These are phyloP conservation scores for Bjerkandera adusta DNA, from an alignment of 1,284 basidiomycete species.

Conservation along the genomic window DNA sequence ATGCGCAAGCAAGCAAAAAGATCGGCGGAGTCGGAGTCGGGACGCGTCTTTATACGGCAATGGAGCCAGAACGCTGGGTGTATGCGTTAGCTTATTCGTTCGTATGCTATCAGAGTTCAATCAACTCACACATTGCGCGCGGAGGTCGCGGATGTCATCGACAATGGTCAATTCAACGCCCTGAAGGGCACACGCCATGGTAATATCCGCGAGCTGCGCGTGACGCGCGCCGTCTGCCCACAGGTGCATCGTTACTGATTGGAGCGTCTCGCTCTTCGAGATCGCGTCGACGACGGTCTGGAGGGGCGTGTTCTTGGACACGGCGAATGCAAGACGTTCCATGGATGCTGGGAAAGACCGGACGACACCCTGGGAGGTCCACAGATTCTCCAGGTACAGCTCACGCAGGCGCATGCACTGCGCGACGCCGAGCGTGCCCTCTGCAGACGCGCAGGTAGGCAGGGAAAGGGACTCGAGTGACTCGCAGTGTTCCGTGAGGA, in stretches of 20 bases:
- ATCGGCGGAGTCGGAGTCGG: too few relatives aligned
- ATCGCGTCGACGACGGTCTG: conserved; percentile 41
- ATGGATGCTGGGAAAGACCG: conserved; percentile 47
- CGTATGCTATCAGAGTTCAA: too few relatives aligned
- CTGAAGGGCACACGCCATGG: conserved; percentile 27
- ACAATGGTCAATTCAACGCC: conserved; percentile 27
- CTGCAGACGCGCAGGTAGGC: conserved; percentile 49
- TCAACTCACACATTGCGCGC: too few relatives aligned
- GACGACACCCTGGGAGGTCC: conserved; percentile 42
- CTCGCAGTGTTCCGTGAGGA: conserved; percentile 45
- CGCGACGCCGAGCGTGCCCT: conserved; percentile 43
- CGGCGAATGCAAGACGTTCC: conserved; percentile 54
- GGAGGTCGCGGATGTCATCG: conserved; percentile 25
- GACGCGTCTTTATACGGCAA: too few relatives aligned
- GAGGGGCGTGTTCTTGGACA: conserved; percentile 52
- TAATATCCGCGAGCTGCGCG: conserved; percentile 22
- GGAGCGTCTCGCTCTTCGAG: conserved; percentile 22
- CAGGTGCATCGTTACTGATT: conserved; percentile 26
- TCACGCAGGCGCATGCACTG: conserved; percentile 48
- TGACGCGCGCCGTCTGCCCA: conserved; percentile 27
- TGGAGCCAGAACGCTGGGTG: too few relatives aligned
- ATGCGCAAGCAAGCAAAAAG: too few relatives aligned
- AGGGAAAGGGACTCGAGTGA: conserved; percentile 53
- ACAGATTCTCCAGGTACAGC: conserved; percentile 51
- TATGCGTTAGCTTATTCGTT: too few relatives aligned